phyloP scores from a whole-genome alignment of 495 filamentous ascomycete species.

The Tuber calosporum region DNA sequence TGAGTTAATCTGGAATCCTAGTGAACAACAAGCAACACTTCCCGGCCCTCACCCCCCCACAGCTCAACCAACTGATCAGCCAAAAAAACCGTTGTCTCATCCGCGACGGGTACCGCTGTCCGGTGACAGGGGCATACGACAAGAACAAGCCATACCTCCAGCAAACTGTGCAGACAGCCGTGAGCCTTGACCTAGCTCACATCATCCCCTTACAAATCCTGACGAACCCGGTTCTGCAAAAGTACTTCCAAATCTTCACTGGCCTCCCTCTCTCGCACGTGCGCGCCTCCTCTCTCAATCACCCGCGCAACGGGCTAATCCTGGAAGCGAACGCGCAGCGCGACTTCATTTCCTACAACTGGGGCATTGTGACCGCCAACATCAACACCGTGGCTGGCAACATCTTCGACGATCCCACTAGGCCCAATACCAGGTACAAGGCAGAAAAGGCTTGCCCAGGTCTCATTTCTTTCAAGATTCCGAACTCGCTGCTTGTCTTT shows the following conservation, averaged over 20 bases:
- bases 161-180: neutral
- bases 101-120: slow-evolving; percentile 9
- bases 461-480: neutral
- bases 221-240: neutral
- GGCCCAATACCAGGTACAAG: neutral
- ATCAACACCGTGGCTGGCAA: neutral
- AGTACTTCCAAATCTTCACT: neutral
- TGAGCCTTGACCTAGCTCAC: neutral
- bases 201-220: slow-evolving; percentile 2
- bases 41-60: neutral
- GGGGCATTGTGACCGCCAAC: neutral
- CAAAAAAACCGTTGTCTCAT: neutral
- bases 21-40: slow-evolving; percentile 5
- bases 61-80: neutral
- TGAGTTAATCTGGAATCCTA: neutral
- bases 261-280: neutral
- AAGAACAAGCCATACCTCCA: neutral
- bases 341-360: slow-evolving; percentile 5
- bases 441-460: neutral
- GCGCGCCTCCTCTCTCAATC: neutral
- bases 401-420: neutral
- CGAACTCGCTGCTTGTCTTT: neutral
- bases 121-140: neutral
- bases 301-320: slow-evolving; percentile 6
- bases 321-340: slow-evolving; percentile 4